Evolutionary conservation across 208 protist species (phyloP), one percentile per base, ranked within the genome.

Genomic region (Perkinsela sp.): DNA sequence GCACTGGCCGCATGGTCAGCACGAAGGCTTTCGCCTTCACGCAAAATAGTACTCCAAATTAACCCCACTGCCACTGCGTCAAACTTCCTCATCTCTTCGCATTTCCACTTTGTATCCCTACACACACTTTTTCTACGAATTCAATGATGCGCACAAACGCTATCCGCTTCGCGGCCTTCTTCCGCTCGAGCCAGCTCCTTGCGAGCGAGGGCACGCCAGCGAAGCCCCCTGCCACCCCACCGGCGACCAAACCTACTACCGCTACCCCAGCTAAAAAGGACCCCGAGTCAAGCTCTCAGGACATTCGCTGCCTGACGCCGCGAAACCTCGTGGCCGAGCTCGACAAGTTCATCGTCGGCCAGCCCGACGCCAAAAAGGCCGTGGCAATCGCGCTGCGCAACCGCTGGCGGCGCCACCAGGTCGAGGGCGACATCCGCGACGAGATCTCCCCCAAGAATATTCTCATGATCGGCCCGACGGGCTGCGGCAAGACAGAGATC

Each of bases 301-400:
- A 79, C 32, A 79, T 90, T 29, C 84, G 83, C 67, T 79, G 91
- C 75, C 89, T 93, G 88, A 84, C 82, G 67, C 93, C 91, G 29
- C 78, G 77, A 2, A 85, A 97, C 71, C 80, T 96, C 67, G 93
- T 96, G 71, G 71, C 69, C 66, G 84, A 96, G 76, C 81, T 98
- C 31, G 89, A 98, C 76, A 84, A 87, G 66, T 95, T 88, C 79
- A 96, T 98, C 71, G 91, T 97, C 48, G 95, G 95, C 0, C 94
- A 97, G 77, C 77, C 67, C 29, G 94, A 97, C 29, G 95, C 95
- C 1, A 98, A 98, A 77, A 85, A 89, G 73, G 92, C 95, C 6
- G 93, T 97, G 1, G 80, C 94, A 1, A 87, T 97, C 16, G 95
- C 95, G 0, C 77, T 97, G 30, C 85, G 93, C 48, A 95, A 96